These are phyloP conservation scores for Phalaenopsis hybrid DNA, from an alignment of 116 monocot genomes.

Conservation along the genomic window DNA sequence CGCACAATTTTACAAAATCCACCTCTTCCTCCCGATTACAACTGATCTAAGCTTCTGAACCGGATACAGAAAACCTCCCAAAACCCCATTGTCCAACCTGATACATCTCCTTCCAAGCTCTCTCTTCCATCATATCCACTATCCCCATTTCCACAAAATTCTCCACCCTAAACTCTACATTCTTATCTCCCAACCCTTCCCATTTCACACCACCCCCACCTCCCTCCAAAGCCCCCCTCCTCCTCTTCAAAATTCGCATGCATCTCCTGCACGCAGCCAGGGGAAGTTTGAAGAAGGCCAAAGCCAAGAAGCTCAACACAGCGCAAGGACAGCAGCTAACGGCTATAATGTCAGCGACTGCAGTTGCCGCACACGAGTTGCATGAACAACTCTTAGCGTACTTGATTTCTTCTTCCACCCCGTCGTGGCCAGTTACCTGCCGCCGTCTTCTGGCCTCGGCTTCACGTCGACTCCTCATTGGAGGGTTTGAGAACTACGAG, in stretches of 20 bases:
- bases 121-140: background rate
- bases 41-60: background rate
- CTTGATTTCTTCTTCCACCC: background rate
- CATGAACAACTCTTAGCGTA: background rate
- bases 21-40: too few species aligned
- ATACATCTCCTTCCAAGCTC: constrained; percentile 12
- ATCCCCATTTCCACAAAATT: background rate
- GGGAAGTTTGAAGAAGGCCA: background rate
- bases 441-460: background rate
- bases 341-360: constrained; percentile 5
- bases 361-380: background rate
- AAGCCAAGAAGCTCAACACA: background rate
- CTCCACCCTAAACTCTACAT: background rate
- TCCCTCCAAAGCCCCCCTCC: background rate
- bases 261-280: background rate
- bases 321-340: constrained; percentile 11
- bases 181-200: background rate
- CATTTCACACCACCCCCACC: background rate
- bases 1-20: background rate
- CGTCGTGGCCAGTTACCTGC: background rate
- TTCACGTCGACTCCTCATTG: background rate
- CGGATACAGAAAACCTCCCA: constrained; percentile 7
- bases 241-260: background rate
- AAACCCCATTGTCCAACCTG: constrained; percentile 5
- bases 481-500: background rate